A percentile compares a stretch with the other conserved stretches of the same genome.
Evolutionary conservation across 176 grass and related monocot species (phyloP).

Genomic region (Triticum turgidum): DNA sequence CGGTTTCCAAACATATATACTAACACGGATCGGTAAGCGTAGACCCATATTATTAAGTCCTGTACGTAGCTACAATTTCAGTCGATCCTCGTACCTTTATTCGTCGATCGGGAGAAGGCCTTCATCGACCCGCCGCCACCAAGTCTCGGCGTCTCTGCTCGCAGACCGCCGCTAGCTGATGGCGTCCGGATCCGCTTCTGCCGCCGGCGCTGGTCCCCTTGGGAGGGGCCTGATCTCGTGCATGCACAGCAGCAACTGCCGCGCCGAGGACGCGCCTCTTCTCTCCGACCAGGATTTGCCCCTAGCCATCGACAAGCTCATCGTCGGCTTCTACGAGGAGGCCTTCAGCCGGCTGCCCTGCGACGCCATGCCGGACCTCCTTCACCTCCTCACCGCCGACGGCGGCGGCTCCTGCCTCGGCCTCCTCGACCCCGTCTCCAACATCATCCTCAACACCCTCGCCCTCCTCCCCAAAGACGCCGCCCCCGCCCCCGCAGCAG

Average conservation of each 20-base stretch:
- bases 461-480: background rate
- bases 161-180: background rate
- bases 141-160: too few species aligned
- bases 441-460: background rate
- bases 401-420: background rate
- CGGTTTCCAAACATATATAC: too few species aligned
- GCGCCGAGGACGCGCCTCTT: too few species aligned
- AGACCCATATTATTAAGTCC: too few species aligned
- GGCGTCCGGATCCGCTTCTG: background rate
- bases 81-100: too few species aligned
- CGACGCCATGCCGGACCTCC: background rate
- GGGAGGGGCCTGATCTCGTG: background rate
- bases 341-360: background rate
- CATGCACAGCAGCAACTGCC: background rate
- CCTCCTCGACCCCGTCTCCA: background rate
- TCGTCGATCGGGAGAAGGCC: too few species aligned
- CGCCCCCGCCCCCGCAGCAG: background rate
- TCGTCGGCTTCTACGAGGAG: background rate
- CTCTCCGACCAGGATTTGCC: background rate
- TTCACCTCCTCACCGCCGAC: background rate
- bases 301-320: background rate
- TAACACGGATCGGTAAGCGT: too few species aligned
- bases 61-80: too few species aligned
- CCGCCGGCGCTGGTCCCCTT: background rate
- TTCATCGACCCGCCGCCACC: too few species aligned